Evolutionary conservation across 2,329 filamentous ascomycete species (phyloP), one percentile per base, ranked within the genome.

Genomic region (Colletotrichum nymphaeae): DNA sequence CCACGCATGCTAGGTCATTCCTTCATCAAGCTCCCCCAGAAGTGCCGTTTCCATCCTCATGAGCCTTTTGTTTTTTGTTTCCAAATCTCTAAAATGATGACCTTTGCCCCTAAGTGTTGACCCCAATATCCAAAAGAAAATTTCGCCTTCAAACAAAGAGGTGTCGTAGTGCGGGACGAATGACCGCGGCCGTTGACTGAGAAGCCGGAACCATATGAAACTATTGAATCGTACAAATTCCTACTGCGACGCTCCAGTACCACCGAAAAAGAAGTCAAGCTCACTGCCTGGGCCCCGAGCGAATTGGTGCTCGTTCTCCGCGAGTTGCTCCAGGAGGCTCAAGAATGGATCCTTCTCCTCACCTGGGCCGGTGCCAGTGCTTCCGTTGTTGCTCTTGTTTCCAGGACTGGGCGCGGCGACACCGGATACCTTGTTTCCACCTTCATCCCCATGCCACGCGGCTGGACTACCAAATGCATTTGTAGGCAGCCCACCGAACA

Each of bases 321-420:
- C 94, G 72, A 97, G 86, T 82, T 97, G 94, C 80, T 97, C 94
- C 46, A 97, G 84, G 55, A 97, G 83, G 74, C 90, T 93, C 53
- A 97, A 82, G 79, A 97, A 97, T 0, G 94, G 94, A 78, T 97
- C 94, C 77, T 94, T 95, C 76, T 96, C 94, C 24, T 92, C 88
- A 2, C 84, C 86, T 3, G 84, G 80, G 0, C 81, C 85, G 1
- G 86, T 87, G 2, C 84, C 86, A 0, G 86, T 86, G 71, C 87
- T 88, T 11, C 84, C 87, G 55, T 85, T 85, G 67, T 86, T 85
- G 78, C 88, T 90, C 58, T 59, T 73, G 60, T 67, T 71, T 1
- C 85, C 87, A 0, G 89, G 88, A 58, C 86, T 86, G 5, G 65
- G 69, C 16, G 72, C 74, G 24, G 63, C 73, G 24, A 64, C 72